Conservation (phyloP, 75 land plant species). For the Selaginella tamariscina region DNA sequence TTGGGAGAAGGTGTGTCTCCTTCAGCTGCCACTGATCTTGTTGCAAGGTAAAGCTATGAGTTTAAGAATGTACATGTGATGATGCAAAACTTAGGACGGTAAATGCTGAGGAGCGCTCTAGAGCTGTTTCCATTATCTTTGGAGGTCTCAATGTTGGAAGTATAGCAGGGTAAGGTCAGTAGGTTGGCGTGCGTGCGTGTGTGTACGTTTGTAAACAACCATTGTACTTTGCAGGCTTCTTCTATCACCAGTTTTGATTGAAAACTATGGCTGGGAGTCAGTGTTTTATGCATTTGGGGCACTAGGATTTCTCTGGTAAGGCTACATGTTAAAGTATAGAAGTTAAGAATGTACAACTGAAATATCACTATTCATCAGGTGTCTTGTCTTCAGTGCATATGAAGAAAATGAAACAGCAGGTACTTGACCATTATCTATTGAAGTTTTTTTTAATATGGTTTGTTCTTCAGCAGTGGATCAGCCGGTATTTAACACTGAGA, state of each 20-base stretch:
- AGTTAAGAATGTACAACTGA: no score
- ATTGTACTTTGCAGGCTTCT: constrained; percentile 52
- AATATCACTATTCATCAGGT: not conserved
- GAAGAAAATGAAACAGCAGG: no score
- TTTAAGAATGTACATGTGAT: not conserved
- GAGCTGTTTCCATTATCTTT: constrained; percentile 90
- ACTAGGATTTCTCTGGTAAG: constrained; percentile 78
- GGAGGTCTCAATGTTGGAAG: constrained; percentile 94
- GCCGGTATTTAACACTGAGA: not conserved
- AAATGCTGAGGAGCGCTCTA: constrained; percentile 72
- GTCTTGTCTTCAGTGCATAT: not conserved
- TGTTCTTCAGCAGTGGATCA: not conserved
- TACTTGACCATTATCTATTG: no score
- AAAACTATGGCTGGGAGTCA: constrained; percentile 82
- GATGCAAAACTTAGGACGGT: constrained; percentile 42
- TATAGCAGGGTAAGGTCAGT: constrained; percentile 58
- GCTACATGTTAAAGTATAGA: no score
- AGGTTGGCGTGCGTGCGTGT: not conserved
- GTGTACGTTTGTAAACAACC: not conserved
- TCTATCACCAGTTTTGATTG: constrained; percentile 73
- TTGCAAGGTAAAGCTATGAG: constrained; percentile 63
- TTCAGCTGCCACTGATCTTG: constrained; percentile 95
- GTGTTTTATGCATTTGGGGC: constrained; percentile 90
- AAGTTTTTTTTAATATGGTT: no score
- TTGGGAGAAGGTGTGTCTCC: constrained; percentile 99